phyloP scores from a whole-genome alignment of 1,284 basidiomycete species.

The Moniliophthora roreri region DNA sequence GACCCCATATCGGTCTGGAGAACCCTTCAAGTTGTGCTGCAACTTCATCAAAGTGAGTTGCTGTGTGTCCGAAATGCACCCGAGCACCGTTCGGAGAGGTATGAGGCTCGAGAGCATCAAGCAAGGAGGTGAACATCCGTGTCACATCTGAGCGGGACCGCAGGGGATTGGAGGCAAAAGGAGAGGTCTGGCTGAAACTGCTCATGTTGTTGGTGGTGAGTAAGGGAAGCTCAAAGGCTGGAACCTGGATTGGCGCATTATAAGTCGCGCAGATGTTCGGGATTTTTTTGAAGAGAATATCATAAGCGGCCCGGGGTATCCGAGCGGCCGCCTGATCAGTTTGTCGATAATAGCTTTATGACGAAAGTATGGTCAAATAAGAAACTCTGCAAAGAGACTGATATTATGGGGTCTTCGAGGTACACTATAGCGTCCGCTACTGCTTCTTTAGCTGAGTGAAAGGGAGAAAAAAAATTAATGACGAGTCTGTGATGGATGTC shows the following conservation, averaged over 20 bases:
- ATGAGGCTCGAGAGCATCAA: constrained; percentile 66
- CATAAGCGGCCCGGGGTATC: not conserved
- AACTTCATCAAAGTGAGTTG: constrained; percentile 73
- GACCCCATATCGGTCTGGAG: constrained; percentile 75
- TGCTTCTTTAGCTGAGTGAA: too few relatives aligned
- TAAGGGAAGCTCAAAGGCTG: not conserved
- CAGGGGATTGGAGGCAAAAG: constrained; percentile 58
- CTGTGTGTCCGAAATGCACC: constrained; percentile 70
- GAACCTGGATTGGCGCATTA: not conserved
- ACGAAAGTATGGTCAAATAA: too few relatives aligned
- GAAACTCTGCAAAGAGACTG: too few relatives aligned
- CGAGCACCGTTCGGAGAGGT: constrained; percentile 74
- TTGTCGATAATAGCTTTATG: too few relatives aligned
- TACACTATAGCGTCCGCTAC: too few relatives aligned
- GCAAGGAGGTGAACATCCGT: constrained; percentile 53
- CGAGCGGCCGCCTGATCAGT: too few relatives aligned
- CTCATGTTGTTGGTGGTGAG: constrained; percentile 1
- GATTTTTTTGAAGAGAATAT: not conserved
- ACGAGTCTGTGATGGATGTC: too few relatives aligned
- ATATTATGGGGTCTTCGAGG: too few relatives aligned
- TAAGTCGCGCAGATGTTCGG: not conserved
- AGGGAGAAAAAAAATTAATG: too few relatives aligned
- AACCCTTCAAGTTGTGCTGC: constrained; percentile 79
- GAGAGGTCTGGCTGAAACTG: constrained; percentile 33
- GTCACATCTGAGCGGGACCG: constrained; percentile 58